Conservation (phyloP, 129 eudicot genomes). For the Flaveria robusta region DNA sequence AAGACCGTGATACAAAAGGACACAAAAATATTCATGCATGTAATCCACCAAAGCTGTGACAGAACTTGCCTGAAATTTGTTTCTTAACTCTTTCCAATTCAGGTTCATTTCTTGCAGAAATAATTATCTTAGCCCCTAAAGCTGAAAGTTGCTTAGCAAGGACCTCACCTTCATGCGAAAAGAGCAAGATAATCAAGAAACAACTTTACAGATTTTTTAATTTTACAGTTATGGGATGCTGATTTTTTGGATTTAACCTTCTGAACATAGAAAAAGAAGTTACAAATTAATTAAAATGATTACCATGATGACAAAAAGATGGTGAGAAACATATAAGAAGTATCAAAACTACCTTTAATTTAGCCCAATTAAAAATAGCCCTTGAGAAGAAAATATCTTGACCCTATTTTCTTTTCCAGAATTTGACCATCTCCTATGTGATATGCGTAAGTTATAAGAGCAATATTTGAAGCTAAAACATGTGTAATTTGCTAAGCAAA, state of each 20-base stretch:
- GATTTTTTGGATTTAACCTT: slow-evolving; percentile 6
- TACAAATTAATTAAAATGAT: slow-evolving; percentile 5
- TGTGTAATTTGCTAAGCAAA: background rate
- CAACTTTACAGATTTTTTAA: background rate
- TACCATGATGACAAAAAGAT: slow-evolving; percentile 6
- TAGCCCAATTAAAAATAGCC: background rate
- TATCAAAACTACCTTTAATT: background rate
- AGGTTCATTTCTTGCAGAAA: slow-evolving; percentile 85
- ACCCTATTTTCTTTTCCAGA: background rate
- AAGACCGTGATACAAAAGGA: slow-evolving; percentile 22
- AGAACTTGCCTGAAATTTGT: slow-evolving; percentile 58
- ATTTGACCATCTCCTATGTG: background rate
- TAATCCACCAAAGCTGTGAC: slow-evolving; percentile 1
- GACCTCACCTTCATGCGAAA: slow-evolving; percentile 62
- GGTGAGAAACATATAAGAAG: background rate
- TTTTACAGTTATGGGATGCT: slow-evolving; percentile 1
- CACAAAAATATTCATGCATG: background rate
- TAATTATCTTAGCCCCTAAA: slow-evolving; percentile 87
- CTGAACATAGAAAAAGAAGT: background rate
- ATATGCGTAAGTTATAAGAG: background rate
- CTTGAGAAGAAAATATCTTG: slow-evolving; percentile 1
- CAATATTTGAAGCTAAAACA: background rate
- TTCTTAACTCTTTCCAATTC: slow-evolving; percentile 85
- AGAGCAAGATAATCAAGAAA: slow-evolving; percentile 19
- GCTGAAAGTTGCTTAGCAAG: slow-evolving; percentile 86